Evolutionary conservation across 2,329 filamentous ascomycete genomes (phyloP), one percentile per base, ranked within the genome.

Genomic region (Cladophialophora psammophila): DNA sequence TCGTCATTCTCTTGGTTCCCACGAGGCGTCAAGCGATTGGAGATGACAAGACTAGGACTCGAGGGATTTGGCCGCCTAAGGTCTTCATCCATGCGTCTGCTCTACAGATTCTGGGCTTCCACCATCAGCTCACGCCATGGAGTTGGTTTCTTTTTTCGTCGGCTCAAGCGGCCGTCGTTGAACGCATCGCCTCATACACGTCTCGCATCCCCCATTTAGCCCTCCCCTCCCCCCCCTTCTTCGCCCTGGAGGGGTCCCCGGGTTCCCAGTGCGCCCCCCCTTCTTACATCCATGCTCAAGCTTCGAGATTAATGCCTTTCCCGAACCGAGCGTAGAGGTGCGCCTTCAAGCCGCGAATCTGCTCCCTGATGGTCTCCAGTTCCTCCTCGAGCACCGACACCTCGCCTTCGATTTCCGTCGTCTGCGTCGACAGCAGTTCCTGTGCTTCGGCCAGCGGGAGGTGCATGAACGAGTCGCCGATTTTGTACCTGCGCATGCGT

Each of bases 241-340:
- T n/a, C n/a, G n/a, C n/a, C n/a, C n/a, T n/a, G n/a, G n/a, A n/a
- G n/a, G n/a, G n/a, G n/a, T n/a, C n/a, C 26, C 26, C 26, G 26
- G 26, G 26, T 26, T 26, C 26, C 26, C 26, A 26, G 26, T 26
- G 26, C 36, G 5, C 55, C 13, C 26, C 8, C 20, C 8, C 35
- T 2, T 26, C 15, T 5, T 18, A 26, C 5, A 3, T 26, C 18
- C 35, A 42, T 42, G 12, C 10, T 55, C 48, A 73, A 20, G 71
- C 71, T 58, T 99, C 95, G 72, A 98, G 85, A 80, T 99, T 99
- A 84, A 99, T 99, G 78, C 94, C 96, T 79, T 91, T 89, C 64
- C 95, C 95, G 80, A 99, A 99, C 69, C 96, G 88, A 38, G 93
- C 94, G 80, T 99, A 99, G 69, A 99, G 82, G 69, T 92, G 89